Conservation (phyloP, 2,329 filamentous ascomycete species). For the Polytolypa hystricis region DNA sequence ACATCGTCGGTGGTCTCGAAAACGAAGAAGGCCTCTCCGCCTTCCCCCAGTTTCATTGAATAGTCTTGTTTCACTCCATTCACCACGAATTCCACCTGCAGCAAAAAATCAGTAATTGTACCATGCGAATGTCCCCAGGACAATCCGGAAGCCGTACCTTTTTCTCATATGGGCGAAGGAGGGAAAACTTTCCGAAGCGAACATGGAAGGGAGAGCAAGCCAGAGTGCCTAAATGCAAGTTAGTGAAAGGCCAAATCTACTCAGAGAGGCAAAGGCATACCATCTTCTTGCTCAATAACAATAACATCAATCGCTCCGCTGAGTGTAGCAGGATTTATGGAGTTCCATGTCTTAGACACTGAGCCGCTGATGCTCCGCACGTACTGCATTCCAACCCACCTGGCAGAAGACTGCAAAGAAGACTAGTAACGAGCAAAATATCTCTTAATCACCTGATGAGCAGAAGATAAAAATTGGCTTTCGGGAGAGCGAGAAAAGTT, state of each 20-base stretch:
- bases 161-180: slow-evolving; percentile 90
- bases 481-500: background rate
- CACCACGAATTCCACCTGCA: slow-evolving; percentile 78
- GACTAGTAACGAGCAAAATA: background rate
- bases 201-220: slow-evolving; percentile 97
- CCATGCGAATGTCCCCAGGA: background rate
- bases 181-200: slow-evolving; percentile 95
- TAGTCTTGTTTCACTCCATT: slow-evolving; percentile 87
- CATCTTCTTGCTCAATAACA: slow-evolving; percentile 93
- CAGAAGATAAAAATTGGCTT: no score
- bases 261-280: no score
- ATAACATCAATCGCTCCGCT: slow-evolving; percentile 98
- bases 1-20: slow-evolving; percentile 91
- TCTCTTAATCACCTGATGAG: background rate
- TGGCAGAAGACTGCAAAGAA: background rate
- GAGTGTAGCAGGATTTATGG: slow-evolving; percentile 93
- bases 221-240: slow-evolving; percentile 53
- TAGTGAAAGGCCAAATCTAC: no score
- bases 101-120: background rate
- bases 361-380: slow-evolving; percentile 89
- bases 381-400: slow-evolving; percentile 72
- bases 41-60: slow-evolving; percentile 96
- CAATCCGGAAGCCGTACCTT: slow-evolving; percentile 57
- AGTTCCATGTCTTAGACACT: slow-evolving; percentile 98
- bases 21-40: slow-evolving; percentile 96